Base-by-base conservation (phyloP, 164 flowering plant genomes). In the Umbellularia californica region DNA sequence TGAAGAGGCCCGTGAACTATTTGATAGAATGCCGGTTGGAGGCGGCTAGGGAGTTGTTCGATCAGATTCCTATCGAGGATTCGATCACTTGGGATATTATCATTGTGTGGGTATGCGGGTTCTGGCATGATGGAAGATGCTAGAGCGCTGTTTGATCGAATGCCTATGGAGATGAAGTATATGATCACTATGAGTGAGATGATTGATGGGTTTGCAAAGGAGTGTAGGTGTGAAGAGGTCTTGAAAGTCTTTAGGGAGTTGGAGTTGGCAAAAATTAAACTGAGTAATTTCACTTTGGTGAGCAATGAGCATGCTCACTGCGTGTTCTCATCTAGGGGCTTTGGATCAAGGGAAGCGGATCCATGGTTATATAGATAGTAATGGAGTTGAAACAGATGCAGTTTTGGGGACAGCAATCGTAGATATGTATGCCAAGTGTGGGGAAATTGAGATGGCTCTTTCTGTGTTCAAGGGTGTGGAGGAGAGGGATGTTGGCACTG, bases 1-100 rank as follows among this genome's bases (percentile, higher is more conserved):
- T 30, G 52, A 0, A 9, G 92, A 90, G 6, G 89, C 89, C 22
- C 76, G 69, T 11, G 30, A 50, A 6, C 14, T 87, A 83, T 82
- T 85, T n/a, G 84, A 79, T 66, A 70, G 70, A 78, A 85, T 83
- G 83, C 67, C 73, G 4, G 58, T 64, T 80, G 70, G 81, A 69
- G 9, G 22, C 17, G 5, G 82, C 79, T 14, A 23, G 58, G 15
- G 35, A 67, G 35, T 63, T 77, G 67, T 77, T 80, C 67, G 68
- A 74, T 66, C 68, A 68, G 28, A 77, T 77, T 27, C 70, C 71
- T 2, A 15, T 20, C 2, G 68, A 50, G 79, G 62, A 80, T 71
- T 50, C 67, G 1, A 67, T 77, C 71, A 62, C 80, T 12, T 80
- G 82, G 80, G 74, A 77, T 62, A 33, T 27, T 24, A 60, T 80